A percentile compares a stretch with the other conserved stretches of the same genome.
Conservation (phyloP, 306 rosid genomes). For the Coriaria nepalensis region DNA sequence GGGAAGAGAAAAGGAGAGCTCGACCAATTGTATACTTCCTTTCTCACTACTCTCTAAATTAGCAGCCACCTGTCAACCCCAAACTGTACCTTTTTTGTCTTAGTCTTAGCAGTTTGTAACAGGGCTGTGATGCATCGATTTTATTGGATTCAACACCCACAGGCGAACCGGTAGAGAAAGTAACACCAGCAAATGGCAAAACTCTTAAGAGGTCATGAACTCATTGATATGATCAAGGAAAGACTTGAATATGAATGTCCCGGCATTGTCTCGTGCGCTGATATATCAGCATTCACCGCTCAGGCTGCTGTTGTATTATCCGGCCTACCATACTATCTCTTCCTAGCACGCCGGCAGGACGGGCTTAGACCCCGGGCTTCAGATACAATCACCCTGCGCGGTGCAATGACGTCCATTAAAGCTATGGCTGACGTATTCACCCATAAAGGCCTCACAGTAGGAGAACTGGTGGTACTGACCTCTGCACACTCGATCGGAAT, state of each 20-base stretch:
- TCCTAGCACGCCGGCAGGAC: slow-evolving; percentile 44
- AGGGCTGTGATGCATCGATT: slow-evolving; percentile 82
- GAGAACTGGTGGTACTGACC: slow-evolving; percentile 36
- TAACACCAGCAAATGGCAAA: slow-evolving; percentile 22
- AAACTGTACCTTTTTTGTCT: too few relatives aligned
- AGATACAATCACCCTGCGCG: slow-evolving; percentile 20
- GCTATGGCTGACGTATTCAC: slow-evolving; percentile 14
- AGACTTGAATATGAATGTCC: slow-evolving; percentile 42
- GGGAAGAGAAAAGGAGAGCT: too few relatives aligned
- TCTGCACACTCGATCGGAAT: slow-evolving; percentile 62
- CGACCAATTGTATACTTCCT: too few relatives aligned
- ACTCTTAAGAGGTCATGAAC: slow-evolving; percentile 34
- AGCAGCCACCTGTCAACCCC: too few relatives aligned
- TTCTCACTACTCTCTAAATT: too few relatives aligned
- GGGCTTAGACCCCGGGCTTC: slow-evolving; percentile 24
- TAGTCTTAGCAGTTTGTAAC: neutral
- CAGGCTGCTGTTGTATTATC: slow-evolving; percentile 21
- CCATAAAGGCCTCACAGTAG: slow-evolving; percentile 22
- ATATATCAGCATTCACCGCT: slow-evolving; percentile 30
- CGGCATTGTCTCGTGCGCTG: slow-evolving; percentile 50
- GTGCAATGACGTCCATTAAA: slow-evolving; percentile 14
- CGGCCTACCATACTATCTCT: slow-evolving; percentile 16
- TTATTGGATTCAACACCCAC: slow-evolving; percentile 32
- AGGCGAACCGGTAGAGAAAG: slow-evolving; percentile 35
- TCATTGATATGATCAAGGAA: slow-evolving; percentile 45